Conservation (phyloP, 1,284 basidiomycete species). For the Cryptococcus sp. region DNA sequence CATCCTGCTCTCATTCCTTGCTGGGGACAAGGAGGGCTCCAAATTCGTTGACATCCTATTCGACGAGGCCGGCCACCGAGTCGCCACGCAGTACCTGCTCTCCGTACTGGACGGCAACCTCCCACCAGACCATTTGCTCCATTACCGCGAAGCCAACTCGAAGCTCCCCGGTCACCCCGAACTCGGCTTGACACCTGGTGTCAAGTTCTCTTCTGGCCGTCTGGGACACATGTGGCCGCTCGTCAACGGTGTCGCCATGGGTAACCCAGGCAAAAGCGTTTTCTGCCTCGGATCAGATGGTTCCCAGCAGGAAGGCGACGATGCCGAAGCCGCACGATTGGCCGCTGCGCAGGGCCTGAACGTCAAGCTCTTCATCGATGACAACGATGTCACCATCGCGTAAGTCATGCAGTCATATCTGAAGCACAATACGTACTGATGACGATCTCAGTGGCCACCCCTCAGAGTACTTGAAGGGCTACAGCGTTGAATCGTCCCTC, state of each 20-base stretch:
- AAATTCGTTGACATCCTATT: conserved; percentile 46
- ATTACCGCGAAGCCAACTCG: conserved; percentile 70
- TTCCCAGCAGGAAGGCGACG: conserved; percentile 84
- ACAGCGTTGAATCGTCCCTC: conserved; percentile 68
- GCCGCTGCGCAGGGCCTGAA: conserved; percentile 78
- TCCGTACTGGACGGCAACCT: conserved; percentile 71
- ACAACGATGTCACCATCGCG: conserved; percentile 84
- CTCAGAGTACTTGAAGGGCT: conserved; percentile 77
- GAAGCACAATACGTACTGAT: too few relatives aligned
- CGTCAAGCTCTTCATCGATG: conserved; percentile 79
- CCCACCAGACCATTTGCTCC: conserved; percentile 71
- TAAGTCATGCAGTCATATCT: conserved; percentile 15
- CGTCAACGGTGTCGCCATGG: conserved; percentile 77
- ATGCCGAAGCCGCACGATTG: conserved; percentile 80
- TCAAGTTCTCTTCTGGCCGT: conserved; percentile 79
- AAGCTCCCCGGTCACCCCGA: conserved; percentile 84
- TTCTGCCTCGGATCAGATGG: conserved; percentile 83
- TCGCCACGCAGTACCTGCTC: conserved; percentile 80
- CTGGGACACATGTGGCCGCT: conserved; percentile 80
- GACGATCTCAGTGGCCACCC: conserved; percentile 62
- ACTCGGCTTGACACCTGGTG: conserved; percentile 72
- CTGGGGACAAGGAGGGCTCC: conserved; percentile 22
- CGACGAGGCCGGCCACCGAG: conserved; percentile 69
- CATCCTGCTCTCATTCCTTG: conserved; percentile 29
- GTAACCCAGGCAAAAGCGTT: conserved; percentile 70